phyloP scores from a whole-genome alignment of 1,139 yeast genomes.

The Lodderomyces orthopsilosis region DNA sequence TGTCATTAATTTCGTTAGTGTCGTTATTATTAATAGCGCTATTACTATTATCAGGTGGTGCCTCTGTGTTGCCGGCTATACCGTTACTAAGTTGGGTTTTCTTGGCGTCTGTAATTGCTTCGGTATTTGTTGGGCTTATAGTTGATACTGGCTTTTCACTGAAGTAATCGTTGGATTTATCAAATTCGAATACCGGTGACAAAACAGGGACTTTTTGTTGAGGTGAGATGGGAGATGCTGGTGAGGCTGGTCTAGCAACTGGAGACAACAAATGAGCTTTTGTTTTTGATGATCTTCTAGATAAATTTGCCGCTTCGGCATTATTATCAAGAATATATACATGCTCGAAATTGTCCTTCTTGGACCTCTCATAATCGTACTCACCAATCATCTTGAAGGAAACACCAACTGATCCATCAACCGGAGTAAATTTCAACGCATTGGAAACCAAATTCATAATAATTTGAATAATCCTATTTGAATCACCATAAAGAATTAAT shows the following conservation, averaged over 20 bases:
- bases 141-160: conserved; percentile 4
- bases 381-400: conserved; percentile 65
- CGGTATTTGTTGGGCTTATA: background rate
- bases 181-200: conserved; percentile 5
- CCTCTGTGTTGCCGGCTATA: too few relatives aligned
- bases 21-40: background rate
- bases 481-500: conserved; percentile 76
- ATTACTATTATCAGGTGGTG: too few relatives aligned
- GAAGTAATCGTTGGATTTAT: conserved; percentile 3
- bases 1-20: conserved; percentile 2
- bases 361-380: conserved; percentile 51
- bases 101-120: background rate
- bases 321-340: conserved; percentile 25
- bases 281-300: background rate
- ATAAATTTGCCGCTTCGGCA: background rate
- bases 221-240: background rate
- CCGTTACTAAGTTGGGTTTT: too few relatives aligned
- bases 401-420: conserved; percentile 77
- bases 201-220: conserved; percentile 2
- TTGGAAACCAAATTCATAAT: conserved; percentile 55
- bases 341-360: conserved; percentile 27
- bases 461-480: conserved; percentile 82
- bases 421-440: conserved; percentile 80
- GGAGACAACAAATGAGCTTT: background rate
- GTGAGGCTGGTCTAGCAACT: conserved; percentile 1